These are phyloP conservation scores for Penicillium glabrum DNA, from an alignment of 2,329 filamentous ascomycete genomes.

Conservation along the genomic window DNA sequence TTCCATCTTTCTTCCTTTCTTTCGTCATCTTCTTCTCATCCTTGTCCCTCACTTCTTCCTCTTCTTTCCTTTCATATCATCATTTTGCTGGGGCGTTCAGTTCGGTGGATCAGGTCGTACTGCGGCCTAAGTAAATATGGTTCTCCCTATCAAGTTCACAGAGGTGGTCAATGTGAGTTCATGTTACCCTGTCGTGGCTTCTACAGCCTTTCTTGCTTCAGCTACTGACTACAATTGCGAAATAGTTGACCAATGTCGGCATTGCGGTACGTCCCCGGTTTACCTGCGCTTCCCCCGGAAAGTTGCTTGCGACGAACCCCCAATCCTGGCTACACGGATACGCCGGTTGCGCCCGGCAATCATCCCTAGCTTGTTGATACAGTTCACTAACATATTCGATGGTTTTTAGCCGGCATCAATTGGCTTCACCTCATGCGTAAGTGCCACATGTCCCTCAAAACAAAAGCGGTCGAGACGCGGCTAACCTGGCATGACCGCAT, in stretches of 20 bases:
- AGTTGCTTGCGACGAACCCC: constrained; percentile 15
- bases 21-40: neutral
- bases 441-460: constrained; percentile 33
- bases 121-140: constrained; percentile 50
- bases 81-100: constrained; percentile 38
- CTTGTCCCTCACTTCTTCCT: constrained; percentile 6
- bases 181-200: constrained; percentile 41
- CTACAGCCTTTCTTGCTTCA: constrained; percentile 8
- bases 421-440: constrained; percentile 84
- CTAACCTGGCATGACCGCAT: constrained; percentile 23
- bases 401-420: constrained; percentile 64
- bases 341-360: constrained; percentile 11
- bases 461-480: neutral
- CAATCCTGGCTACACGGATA: constrained; percentile 16
- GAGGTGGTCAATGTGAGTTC: constrained; percentile 73
- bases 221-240: constrained; percentile 36
- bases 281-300: constrained; percentile 11
- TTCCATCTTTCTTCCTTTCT: constrained; percentile 10
- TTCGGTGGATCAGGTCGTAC: constrained; percentile 44
- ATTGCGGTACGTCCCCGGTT: constrained; percentile 51
- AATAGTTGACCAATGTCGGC: constrained; percentile 53
- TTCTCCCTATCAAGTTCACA: constrained; percentile 86
- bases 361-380: neutral
- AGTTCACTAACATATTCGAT: constrained; percentile 27
- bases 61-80: constrained; percentile 21